Conservation (phyloP, 768 basidiomycete species). For the Boletus insuetus region DNA sequence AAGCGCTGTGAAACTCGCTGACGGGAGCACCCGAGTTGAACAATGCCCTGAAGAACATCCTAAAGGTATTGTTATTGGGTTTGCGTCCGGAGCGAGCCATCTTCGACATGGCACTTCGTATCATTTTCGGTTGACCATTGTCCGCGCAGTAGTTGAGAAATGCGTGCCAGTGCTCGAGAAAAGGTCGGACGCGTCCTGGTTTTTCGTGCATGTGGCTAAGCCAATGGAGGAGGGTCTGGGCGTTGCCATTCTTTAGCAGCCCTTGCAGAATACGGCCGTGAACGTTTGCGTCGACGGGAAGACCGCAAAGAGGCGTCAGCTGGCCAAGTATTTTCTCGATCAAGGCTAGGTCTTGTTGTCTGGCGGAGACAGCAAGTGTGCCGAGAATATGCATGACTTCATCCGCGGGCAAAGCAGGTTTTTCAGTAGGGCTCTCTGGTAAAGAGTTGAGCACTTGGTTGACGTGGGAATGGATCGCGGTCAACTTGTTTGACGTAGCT, state of each 20-base stretch:
- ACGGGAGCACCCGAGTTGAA: constrained; percentile 33
- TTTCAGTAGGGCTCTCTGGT: constrained; percentile 6
- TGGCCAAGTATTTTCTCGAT: constrained; percentile 52
- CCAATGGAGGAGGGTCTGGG: constrained; percentile 47
- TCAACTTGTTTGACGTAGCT: constrained; percentile 16
- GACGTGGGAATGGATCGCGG: constrained; percentile 22
- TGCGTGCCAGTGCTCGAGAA: constrained; percentile 52
- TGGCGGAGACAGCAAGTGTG: constrained; percentile 49
- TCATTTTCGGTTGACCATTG: constrained; percentile 23
- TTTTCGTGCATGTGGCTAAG: constrained; percentile 51
- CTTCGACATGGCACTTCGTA: constrained; percentile 32
- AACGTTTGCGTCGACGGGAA: constrained; percentile 43
- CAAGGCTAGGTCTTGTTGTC: constrained; percentile 51
- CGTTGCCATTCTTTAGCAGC: constrained; percentile 44
- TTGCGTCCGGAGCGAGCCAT: constrained; percentile 40
- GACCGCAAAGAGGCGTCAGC: constrained; percentile 45
- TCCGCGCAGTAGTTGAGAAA: constrained; percentile 44
- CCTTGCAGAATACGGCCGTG: constrained; percentile 50
- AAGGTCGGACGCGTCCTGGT: constrained; percentile 45
- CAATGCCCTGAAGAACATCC: constrained; percentile 46
- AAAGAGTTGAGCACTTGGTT: constrained; percentile 23
- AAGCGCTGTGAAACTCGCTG: constrained; percentile 37
- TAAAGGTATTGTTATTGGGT: constrained; percentile 47
- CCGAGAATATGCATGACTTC: constrained; percentile 42
- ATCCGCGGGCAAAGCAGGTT: constrained; percentile 10